Conservation (phyloP, 306 rosid genomes). For the Casuarina glauca region DNA sequence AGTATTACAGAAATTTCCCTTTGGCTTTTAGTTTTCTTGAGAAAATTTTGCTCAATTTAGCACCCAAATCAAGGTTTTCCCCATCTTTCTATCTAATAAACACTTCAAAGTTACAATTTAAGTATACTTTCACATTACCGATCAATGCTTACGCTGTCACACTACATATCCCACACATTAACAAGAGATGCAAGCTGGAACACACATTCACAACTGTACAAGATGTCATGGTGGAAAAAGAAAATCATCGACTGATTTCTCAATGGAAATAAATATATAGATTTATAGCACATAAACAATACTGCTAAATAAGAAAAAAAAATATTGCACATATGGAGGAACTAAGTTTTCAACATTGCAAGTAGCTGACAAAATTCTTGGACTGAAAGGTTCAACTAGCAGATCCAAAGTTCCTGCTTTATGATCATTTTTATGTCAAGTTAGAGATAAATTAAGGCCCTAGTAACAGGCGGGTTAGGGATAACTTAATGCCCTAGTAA, state of each 20-base stretch:
- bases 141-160: not conserved
- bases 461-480: too few relatives aligned
- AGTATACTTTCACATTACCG: not conserved
- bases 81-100: not conserved
- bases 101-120: not conserved
- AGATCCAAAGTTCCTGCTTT: not conserved
- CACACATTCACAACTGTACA: not conserved
- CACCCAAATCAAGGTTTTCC: not conserved
- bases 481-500: not conserved
- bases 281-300: not conserved
- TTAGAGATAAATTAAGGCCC: not conserved
- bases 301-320: not conserved
- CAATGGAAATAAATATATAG: not conserved
- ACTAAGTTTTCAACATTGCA: not conserved
- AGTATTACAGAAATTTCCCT: not conserved
- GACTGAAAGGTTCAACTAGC: not conserved
- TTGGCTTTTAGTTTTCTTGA: not conserved
- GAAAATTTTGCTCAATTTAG: not conserved
- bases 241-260: not conserved
- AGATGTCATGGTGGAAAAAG: not conserved
- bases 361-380: not conserved
- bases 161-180: not conserved
- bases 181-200: not conserved
- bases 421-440: not conserved
- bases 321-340: not conserved